Base-by-base conservation (phyloP, 2,329 filamentous ascomycete genomes). In the Hypoxylon sp. region DNA sequence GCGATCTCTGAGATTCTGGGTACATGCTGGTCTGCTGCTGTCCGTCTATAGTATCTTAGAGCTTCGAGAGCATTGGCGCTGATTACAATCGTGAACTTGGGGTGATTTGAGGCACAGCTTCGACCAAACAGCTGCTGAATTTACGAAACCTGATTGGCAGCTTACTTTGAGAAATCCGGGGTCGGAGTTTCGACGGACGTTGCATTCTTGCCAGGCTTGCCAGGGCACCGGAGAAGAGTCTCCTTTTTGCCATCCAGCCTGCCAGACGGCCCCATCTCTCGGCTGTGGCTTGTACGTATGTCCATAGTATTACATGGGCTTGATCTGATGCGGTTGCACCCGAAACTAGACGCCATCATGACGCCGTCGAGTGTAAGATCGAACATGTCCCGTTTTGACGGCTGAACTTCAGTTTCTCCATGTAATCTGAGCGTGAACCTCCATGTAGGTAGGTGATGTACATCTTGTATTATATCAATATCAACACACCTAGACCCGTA, bases 391-490 rank as follows among this genome's bases (percentile, higher is more conserved):
- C 41, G 38, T 31, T 57, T 20, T 29, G 18, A 49, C 11, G 15
- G 15, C 26, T n/a, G n/a, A n/a, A n/a, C n/a, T n/a, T n/a, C n/a
- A n/a, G n/a, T n/a, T n/a, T n/a, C n/a, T n/a, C n/a, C n/a, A n/a
- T n/a, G n/a, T n/a, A n/a, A n/a, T n/a, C n/a, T n/a, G n/a, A n/a
- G n/a, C 26, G 11, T 29, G 26, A 11, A 29, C 6, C 6, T 29
- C 26, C 11, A 6, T 11, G 26, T 4, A 33, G 29, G 15, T 33
- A n/a, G n/a, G 27, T 54, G 50, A 56, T 60, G 45, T 57, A 56
- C 49, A 60, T 45, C 43, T 33, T 35, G n/a, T 57, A 56, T 56
- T 60, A 57, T 57, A 60, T 58, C 60, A 60, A n/a, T n/a, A n/a
- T n/a, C n/a, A n/a, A n/a, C 51, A 48, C 50, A 40, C 50, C 53